A percentile compares a stretch with the other conserved stretches of the same genome.
Conservation (phyloP, 371 early-diverging fungal genomes). For the Sporodiniella umbellata region DNA sequence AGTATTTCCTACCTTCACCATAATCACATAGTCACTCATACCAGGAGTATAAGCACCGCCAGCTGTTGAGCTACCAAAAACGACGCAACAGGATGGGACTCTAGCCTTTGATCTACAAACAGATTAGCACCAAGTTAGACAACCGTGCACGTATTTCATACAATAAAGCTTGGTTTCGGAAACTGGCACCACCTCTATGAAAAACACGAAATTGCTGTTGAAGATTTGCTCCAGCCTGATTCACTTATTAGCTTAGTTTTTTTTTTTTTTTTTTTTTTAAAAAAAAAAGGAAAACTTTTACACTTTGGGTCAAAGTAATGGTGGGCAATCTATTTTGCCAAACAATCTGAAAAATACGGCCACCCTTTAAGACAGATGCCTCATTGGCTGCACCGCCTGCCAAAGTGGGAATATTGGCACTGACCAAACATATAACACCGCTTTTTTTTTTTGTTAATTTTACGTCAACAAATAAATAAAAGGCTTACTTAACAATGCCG, state of each 20-base stretch:
- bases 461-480: no score
- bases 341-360: conserved; percentile 56
- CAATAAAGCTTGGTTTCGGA: conserved; percentile 63
- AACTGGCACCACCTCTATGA: conserved; percentile 70
- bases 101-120: conserved; percentile 62
- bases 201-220: conserved; percentile 73
- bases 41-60: conserved; percentile 77
- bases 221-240: conserved; percentile 72
- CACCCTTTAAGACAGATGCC: conserved; percentile 50
- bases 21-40: conserved; percentile 74
- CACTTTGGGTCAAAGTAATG: conserved; percentile 60
- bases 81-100: conserved; percentile 67
- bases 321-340: conserved; percentile 61
- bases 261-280: no score
- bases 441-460: conserved; percentile 20
- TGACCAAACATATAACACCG: conserved; percentile 65
- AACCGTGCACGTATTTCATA: conserved; percentile 15
- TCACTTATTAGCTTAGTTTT: not conserved
- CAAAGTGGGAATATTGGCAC: conserved; percentile 67
- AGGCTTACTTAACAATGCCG: conserved; percentile 66
- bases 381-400: conserved; percentile 71
- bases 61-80: conserved; percentile 78
- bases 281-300: no score
- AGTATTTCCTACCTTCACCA: conserved; percentile 65
- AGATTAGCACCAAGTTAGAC: not conserved